A percentile compares a stretch with the other conserved stretches of the same genome.
Conservation (phyloP, 2,329 filamentous ascomycete genomes). For the Neonectria neomacrospora region DNA sequence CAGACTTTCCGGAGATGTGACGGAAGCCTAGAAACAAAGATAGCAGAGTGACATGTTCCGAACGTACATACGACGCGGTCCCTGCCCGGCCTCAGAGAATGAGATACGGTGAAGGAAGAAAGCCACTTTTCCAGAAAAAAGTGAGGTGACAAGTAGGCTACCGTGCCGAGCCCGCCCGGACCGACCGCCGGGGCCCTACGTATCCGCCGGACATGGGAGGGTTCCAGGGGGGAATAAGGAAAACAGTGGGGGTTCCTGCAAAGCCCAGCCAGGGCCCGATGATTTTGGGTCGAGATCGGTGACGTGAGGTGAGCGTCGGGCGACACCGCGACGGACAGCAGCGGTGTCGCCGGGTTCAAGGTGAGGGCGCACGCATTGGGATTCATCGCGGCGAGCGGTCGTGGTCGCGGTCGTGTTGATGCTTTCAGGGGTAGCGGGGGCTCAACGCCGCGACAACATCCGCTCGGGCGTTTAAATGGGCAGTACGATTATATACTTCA, state of each 20-base stretch:
- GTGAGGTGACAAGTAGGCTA: slow-evolving; percentile 40
- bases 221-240: not conserved
- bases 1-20: not conserved
- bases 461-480: not conserved
- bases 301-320: slow-evolving; percentile 9
- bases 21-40: too few species aligned
- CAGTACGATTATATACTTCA: too few species aligned
- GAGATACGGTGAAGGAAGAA: slow-evolving; percentile 10
- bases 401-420: not conserved
- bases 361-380: not conserved
- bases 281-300: not conserved
- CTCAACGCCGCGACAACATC: slow-evolving; percentile 12
- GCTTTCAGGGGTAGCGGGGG: slow-evolving; percentile 16
- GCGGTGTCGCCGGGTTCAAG: slow-evolving; percentile 14
- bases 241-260: not conserved
- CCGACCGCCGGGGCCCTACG: slow-evolving; percentile 32
- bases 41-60: slow-evolving; percentile 26
- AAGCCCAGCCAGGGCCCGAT: slow-evolving; percentile 2
- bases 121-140: slow-evolving; percentile 13
- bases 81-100: too few species aligned
- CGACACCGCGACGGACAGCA: not conserved
- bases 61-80: too few species aligned
- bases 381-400: too few species aligned
- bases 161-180: slow-evolving; percentile 41
- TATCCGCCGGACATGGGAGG: slow-evolving; percentile 10